Conservation (phyloP, 257 asterid genomes). For the Cynanchum wilfordii region DNA sequence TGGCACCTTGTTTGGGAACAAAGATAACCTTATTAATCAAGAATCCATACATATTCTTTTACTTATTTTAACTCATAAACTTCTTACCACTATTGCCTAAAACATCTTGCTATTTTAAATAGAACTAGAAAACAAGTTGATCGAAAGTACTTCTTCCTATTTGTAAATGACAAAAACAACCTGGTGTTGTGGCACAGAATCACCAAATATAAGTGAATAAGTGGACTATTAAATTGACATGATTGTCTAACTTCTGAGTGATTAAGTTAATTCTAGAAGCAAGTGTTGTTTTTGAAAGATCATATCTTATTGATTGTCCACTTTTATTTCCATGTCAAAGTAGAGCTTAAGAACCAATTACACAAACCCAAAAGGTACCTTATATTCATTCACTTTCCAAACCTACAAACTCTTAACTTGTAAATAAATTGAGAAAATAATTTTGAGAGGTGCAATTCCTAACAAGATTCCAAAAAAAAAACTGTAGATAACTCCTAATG, state of each 20-base stretch:
- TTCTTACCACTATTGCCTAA: background rate
- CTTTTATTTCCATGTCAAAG: background rate
- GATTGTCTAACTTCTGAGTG: background rate
- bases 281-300: background rate
- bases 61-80: background rate
- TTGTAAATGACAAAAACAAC: background rate
- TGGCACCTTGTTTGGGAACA: constrained; percentile 30
- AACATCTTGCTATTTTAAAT: background rate
- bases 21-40: background rate
- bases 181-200: background rate
- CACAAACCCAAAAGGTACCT: background rate
- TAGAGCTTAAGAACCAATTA: background rate
- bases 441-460: background rate
- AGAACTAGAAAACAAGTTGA: background rate
- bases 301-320: background rate
- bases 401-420: background rate
- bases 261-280: background rate
- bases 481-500: background rate
- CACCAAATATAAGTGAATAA: background rate
- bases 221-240: background rate
- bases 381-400: background rate
- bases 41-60: background rate
- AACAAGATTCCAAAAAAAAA: background rate
- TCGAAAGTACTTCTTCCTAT: background rate
- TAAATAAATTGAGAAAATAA: no score